A percentile compares a stretch with the other conserved stretches of the same genome.
Evolutionary conservation across 495 filamentous ascomycete species (phyloP).

Genomic region (Penicillium arizonense): DNA sequence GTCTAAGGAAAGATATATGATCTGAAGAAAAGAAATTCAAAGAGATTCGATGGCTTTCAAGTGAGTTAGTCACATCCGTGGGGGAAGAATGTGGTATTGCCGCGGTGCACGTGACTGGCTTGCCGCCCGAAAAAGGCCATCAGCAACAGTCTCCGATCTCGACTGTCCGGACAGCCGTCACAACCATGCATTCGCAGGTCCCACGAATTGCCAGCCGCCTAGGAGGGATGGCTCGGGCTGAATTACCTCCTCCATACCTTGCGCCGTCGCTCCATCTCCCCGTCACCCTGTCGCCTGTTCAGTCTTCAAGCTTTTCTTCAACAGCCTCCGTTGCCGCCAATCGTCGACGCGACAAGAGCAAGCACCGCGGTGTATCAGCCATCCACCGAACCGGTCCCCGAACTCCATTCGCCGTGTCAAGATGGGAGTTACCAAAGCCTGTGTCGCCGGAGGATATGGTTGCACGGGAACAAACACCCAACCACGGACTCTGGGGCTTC

Average conservation of each 20-base stretch:
- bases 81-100: background rate
- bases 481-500: constrained; percentile 95
- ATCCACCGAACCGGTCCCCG: constrained; percentile 74
- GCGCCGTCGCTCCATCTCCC: constrained; percentile 45
- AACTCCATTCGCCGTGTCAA: constrained; percentile 64
- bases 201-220: constrained; percentile 6
- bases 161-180: constrained; percentile 10
- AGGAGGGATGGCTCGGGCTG: constrained; percentile 29
- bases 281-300: constrained; percentile 28
- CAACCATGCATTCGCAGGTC: constrained; percentile 42
- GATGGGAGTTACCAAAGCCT: constrained; percentile 72
- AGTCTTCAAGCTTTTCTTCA: constrained; percentile 47
- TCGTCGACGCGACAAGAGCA: constrained; percentile 42
- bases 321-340: constrained; percentile 33
- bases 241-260: constrained; percentile 44
- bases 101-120: constrained; percentile 16
- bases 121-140: constrained; percentile 20
- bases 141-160: constrained; percentile 4
- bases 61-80: too few relatives aligned
- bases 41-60: background rate
- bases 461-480: constrained; percentile 46
- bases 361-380: constrained; percentile 72
- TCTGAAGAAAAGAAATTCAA: background rate
- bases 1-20: too few relatives aligned
- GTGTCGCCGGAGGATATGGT: constrained; percentile 48